Evolutionary conservation across 805 yeast genomes (phyloP).

Genomic region (Candida ascalaphidarum): DNA sequence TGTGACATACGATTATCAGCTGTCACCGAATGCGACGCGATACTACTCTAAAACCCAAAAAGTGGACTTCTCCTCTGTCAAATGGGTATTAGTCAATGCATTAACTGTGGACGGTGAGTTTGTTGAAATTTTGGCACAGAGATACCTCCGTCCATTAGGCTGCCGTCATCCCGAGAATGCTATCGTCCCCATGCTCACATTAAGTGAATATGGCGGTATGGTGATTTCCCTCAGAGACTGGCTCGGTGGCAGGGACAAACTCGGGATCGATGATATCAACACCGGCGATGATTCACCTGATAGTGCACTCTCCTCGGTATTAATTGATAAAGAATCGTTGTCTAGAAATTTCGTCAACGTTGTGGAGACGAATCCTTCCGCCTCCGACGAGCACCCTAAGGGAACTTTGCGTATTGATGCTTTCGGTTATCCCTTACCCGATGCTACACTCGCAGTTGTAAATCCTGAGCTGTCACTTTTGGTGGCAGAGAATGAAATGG

Average conservation of each 20-base stretch:
- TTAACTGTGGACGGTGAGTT: constrained; percentile 90
- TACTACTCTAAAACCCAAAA: constrained; percentile 67
- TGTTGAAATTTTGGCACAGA: constrained; percentile 75
- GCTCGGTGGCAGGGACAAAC: constrained; percentile 60
- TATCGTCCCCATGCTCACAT: constrained; percentile 80
- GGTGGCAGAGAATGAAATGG: constrained; percentile 71
- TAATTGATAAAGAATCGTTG: constrained; percentile 66
- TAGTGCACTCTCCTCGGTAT: constrained; percentile 44
- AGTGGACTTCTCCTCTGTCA: constrained; percentile 70
- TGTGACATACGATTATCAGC: constrained; percentile 88
- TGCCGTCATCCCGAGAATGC: constrained; percentile 67
- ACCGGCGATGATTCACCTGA: too few relatives aligned
- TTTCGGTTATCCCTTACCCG: constrained; percentile 92
- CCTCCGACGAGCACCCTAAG: constrained; percentile 30
- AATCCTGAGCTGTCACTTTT: constrained; percentile 83
- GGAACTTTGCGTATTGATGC: constrained; percentile 65
- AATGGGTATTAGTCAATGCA: constrained; percentile 87
- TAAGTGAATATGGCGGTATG: constrained; percentile 95
- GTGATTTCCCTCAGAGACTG: constrained; percentile 88
- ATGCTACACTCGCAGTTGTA: constrained; percentile 87
- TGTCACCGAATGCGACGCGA: constrained; percentile 76
- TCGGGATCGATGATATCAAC: constrained; percentile 39
- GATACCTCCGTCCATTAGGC: constrained; percentile 89
- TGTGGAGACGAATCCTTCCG: constrained; percentile 46
- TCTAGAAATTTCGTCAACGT: constrained; percentile 66